phyloP scores from a whole-genome alignment of 805 yeast species.

The Saccharomycopsis microspora region DNA sequence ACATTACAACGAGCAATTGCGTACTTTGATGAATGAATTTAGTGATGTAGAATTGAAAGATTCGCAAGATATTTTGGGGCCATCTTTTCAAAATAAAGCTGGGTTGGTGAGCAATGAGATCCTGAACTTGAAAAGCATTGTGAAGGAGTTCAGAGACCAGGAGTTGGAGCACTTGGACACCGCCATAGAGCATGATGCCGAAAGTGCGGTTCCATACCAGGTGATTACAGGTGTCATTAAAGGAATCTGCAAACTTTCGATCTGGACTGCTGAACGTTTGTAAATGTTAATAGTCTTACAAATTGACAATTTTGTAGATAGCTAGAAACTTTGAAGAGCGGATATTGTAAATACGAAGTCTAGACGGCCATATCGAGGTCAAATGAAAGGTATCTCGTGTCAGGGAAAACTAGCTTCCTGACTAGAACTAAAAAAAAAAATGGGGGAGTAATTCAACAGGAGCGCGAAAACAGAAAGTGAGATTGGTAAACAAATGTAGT shows the following conservation, averaged over 20 bases:
- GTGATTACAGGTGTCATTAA: conserved; percentile 82
- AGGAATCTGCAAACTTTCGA: conserved; percentile 74
- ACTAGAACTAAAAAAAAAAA: no score
- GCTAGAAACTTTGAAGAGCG: not conserved
- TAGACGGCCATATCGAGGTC: no score
- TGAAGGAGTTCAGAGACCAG: conserved; percentile 79
- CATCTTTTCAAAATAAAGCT: conserved; percentile 16
- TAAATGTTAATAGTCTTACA: conserved; percentile 22
- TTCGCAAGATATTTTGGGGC: conserved; percentile 23
- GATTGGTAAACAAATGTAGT: no score
- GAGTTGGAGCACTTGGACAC: conserved; percentile 93
- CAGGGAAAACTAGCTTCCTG: no score
- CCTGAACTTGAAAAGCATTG: conserved; percentile 41
- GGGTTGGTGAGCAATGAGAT: conserved; percentile 42
- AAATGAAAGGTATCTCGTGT: no score
- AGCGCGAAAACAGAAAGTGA: no score
- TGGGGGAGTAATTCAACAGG: no score
- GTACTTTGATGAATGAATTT: conserved; percentile 62
- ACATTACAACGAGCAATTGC: conserved; percentile 83
- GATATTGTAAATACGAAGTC: no score
- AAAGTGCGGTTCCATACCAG: conserved; percentile 86
- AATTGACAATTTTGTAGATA: not conserved
- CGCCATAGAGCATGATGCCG: conserved; percentile 86
- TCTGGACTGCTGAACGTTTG: conserved; percentile 80
- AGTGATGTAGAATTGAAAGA: conserved; percentile 19